Percentiles rank a stretch among this genome's conserved stretches.
These are phyloP conservation scores for Hymenotorrendiella dingleyae DNA, from an alignment of 2,329 filamentous ascomycete genomes.

Conservation along the genomic window DNA sequence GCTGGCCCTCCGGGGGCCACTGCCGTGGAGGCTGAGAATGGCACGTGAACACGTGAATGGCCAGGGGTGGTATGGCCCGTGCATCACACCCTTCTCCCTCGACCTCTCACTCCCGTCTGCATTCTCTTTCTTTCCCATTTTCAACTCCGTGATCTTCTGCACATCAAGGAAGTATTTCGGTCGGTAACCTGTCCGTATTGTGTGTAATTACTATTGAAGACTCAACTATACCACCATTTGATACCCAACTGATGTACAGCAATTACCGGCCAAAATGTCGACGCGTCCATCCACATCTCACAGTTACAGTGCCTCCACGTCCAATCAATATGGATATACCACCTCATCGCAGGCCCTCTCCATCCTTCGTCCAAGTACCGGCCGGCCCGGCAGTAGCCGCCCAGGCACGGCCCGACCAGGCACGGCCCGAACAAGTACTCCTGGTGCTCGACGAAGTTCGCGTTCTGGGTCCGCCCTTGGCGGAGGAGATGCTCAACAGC, in stretches of 20 bases:
- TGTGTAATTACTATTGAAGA: no score
- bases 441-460: conserved; percentile 27
- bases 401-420: conserved; percentile 24
- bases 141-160: no score
- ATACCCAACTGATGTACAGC: conserved; percentile 15
- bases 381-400: conserved; percentile 19
- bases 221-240: no score
- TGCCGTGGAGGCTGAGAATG: no score
- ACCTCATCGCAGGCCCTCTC: conserved; percentile 23
- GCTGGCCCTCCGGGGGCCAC: no score
- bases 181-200: no score
- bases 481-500: conserved; percentile 53
- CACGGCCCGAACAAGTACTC: conserved; percentile 25
- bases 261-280: conserved; percentile 7
- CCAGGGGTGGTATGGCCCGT: no score
- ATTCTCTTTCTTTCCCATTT: no score
- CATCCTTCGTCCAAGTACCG: conserved; percentile 22
- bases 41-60: no score
- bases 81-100: no score
- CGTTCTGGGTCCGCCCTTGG: conserved; percentile 31
- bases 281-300: conserved; percentile 22
- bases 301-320: conserved; percentile 20
- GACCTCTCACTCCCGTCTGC: no score
- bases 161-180: no score
- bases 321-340: conserved; percentile 25